A percentile compares a stretch with the other conserved stretches of the same genome.
phyloP scores from a whole-genome alignment of 2,329 filamentous ascomycete genomes.

The Didymosphaeria variabile region DNA sequence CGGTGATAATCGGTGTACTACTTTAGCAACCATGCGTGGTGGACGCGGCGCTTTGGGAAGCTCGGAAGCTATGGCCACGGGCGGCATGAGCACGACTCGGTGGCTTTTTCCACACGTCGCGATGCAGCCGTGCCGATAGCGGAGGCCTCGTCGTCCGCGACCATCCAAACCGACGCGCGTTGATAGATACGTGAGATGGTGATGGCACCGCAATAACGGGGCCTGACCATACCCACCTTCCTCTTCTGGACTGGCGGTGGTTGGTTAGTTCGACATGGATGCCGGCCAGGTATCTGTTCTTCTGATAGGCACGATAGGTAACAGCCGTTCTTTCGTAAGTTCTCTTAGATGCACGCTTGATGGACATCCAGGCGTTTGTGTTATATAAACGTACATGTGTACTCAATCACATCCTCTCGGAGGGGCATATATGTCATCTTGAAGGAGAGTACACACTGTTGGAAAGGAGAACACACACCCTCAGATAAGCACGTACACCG shows the following conservation, averaged over 20 bases:
- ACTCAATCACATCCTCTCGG: too few relatives aligned
- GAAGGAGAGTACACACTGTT: too few relatives aligned
- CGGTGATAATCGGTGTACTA: background rate
- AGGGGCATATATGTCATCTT: too few relatives aligned
- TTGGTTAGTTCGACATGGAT: too few relatives aligned
- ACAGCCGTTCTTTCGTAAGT: too few relatives aligned
- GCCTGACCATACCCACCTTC: background rate
- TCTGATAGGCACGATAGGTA: too few relatives aligned
- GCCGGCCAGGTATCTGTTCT: too few relatives aligned
- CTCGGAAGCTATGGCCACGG: constrained; percentile 4
- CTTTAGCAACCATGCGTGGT: background rate
- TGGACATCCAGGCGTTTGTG: too few relatives aligned
- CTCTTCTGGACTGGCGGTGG: background rate
- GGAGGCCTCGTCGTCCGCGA: background rate
- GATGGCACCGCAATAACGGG: background rate
- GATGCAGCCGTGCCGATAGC: background rate
- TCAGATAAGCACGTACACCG: too few relatives aligned
- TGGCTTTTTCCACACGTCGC: background rate
- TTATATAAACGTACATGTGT: too few relatives aligned
- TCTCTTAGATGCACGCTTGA: too few relatives aligned
- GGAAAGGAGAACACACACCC: too few relatives aligned
- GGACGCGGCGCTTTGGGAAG: background rate
- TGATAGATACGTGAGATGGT: background rate
- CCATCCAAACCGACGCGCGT: background rate
- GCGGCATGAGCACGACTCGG: background rate